A percentile compares a stretch with the other conserved stretches of the same genome.
These are phyloP conservation scores for Cordyceps javanica DNA, from an alignment of 2,329 filamentous ascomycete species.

Conservation along the genomic window DNA sequence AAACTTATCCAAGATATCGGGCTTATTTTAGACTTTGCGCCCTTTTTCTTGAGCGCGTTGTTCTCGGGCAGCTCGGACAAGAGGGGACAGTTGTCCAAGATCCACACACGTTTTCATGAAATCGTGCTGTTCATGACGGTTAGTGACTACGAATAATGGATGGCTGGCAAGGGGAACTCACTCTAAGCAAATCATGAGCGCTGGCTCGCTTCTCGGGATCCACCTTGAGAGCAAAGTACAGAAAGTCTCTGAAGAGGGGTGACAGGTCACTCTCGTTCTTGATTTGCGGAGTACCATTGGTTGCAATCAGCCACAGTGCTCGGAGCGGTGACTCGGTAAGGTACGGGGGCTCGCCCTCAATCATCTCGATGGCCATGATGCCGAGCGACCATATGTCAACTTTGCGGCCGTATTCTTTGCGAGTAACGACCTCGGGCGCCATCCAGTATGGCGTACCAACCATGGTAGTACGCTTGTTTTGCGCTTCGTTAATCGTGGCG, in stretches of 20 bases:
- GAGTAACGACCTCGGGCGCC: slow-evolving; percentile 94
- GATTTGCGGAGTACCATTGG: slow-evolving; percentile 89
- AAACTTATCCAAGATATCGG: neutral
- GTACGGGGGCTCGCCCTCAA: slow-evolving; percentile 96
- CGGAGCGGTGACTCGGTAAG: slow-evolving; percentile 90
- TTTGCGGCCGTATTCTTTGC: slow-evolving; percentile 96
- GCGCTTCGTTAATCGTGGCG: slow-evolving; percentile 93
- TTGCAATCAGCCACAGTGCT: slow-evolving; percentile 92
- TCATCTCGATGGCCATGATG: slow-evolving; percentile 99
- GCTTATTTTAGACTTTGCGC: slow-evolving; percentile 45
- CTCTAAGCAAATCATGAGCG: slow-evolving; percentile 86
- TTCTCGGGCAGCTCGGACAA: slow-evolving; percentile 79
- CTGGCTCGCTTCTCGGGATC: slow-evolving; percentile 95
- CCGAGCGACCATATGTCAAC: slow-evolving; percentile 98
- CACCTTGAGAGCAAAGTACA: slow-evolving; percentile 89
- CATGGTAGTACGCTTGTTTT: slow-evolving; percentile 98
- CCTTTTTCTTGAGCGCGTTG: slow-evolving; percentile 82
- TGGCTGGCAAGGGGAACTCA: slow-evolving; percentile 41
- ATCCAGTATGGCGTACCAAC: slow-evolving; percentile 99
- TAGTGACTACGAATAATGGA: slow-evolving; percentile 25
- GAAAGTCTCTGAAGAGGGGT: slow-evolving; percentile 79
- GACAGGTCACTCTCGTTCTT: slow-evolving; percentile 86
- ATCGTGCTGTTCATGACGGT: slow-evolving; percentile 53
- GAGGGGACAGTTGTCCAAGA: slow-evolving; percentile 69
- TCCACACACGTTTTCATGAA: slow-evolving; percentile 76